Evolutionary conservation across 1,284 basidiomycete species (phyloP), one percentile per base, ranked within the genome.

Genomic region (Puccinia coronata): DNA sequence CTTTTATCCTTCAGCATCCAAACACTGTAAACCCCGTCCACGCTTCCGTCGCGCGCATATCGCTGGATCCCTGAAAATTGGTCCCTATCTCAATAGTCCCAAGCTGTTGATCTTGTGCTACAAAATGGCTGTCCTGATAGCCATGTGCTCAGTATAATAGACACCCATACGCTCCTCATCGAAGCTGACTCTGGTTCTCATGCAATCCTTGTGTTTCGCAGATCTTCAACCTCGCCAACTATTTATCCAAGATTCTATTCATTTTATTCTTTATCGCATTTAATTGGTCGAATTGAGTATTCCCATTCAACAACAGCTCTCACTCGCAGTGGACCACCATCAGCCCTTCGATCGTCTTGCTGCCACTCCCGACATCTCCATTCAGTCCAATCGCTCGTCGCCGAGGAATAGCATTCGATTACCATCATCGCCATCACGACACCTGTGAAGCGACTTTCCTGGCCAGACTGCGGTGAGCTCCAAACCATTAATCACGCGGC

Each of bases 381-480:
- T 67, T 67, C 63, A 41, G 28, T 47, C 47, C 59, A 47, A 43
- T 67, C 41, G 39, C 39, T 67, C 63, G 39, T 67, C 63, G 41
- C 41, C n/a, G 3, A 25, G 63, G 16, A 41, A 67, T 47, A 2
- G 36, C 41, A 43, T 16, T 16, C 43, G 43, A 43, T 47, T n/a
- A n/a, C n/a, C n/a, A 67, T 43, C 63, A 67, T 25, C 11, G 6
- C 28, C 63, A 67, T 31, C 39, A 4, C 63, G 20, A 67, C 63
- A 39, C 12, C 23, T 67, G 59, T 20, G 34, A 65, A 41, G 12
- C n/a, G n/a, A 25, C 25, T 43, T 43, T 67, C 23, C 6, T 43
- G 1, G 41, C 36, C 47, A 4, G 23, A 43, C 28, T 43, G 20
- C 63, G 39, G 63, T 67, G n/a, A 67, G 63, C 47, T 8, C 36